phyloP scores from a whole-genome alignment of 2,329 filamentous ascomycete genomes.

The Botrytis porri region DNA sequence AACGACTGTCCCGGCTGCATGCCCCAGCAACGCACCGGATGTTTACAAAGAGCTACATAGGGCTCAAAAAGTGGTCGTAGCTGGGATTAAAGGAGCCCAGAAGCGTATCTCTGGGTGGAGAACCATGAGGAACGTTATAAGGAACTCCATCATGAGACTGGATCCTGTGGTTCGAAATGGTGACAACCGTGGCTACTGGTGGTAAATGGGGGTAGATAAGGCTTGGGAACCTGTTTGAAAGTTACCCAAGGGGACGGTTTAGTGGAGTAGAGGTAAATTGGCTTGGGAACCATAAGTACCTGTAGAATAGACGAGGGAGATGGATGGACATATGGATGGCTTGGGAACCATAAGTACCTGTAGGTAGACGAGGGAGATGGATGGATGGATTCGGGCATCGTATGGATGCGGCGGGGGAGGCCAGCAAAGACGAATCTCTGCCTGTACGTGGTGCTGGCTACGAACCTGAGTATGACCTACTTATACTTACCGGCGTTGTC shows the following conservation, averaged over 20 bases:
- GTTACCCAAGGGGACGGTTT: background rate
- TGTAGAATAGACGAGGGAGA: background rate
- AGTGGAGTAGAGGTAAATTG: too few relatives aligned
- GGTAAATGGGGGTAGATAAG: background rate
- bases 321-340: too few relatives aligned
- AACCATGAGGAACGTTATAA: fast-evolving
- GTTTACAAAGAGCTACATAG: background rate
- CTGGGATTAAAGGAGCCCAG: background rate
- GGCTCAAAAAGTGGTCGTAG: background rate
- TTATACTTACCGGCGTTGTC: background rate
- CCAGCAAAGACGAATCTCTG: constrained; percentile 11
- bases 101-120: background rate
- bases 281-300: constrained; percentile 4
- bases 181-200: background rate
- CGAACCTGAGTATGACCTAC: background rate
- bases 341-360: constrained; percentile 1
- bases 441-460: constrained; percentile 12
- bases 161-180: background rate
- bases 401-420: constrained; percentile 5
- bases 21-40: background rate
- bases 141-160: background rate
- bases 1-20: background rate
- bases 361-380: background rate
- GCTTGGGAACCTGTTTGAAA: constrained; percentile 3
- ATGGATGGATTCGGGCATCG: background rate